phyloP scores from a whole-genome alignment of 139 green algal genomes.

The Tetratostichococcus sp. region DNA sequence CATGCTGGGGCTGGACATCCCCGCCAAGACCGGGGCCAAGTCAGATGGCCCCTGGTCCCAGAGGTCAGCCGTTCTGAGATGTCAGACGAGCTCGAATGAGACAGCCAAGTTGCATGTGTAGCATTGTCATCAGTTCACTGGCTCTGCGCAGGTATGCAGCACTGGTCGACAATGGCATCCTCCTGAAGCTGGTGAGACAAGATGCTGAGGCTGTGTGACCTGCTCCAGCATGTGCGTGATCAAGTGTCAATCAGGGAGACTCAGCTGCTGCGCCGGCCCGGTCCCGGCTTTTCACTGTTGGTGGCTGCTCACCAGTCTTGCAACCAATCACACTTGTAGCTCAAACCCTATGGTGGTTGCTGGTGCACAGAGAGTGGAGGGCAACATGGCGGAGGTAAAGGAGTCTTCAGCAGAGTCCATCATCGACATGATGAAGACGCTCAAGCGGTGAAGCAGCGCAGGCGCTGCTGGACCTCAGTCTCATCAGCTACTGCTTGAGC shows the following conservation, averaged over 20 bases:
- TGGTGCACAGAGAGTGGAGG: slow-evolving; percentile 21
- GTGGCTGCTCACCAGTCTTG: no score
- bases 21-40: background rate
- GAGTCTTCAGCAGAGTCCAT: slow-evolving; percentile 22
- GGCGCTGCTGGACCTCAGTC: no score
- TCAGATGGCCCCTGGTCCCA: slow-evolving; percentile 1
- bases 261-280: no score
- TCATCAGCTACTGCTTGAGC: no score
- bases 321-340: no score
- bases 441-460: slow-evolving; percentile 8
- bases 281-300: no score
- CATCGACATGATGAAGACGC: slow-evolving; percentile 13
- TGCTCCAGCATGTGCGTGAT: background rate
- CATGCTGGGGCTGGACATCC: slow-evolving; percentile 36
- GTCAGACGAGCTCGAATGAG: no score
- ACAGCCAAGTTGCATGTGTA: no score
- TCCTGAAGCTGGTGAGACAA: slow-evolving; percentile 38
- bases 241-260: no score
- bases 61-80: background rate
- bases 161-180: slow-evolving; percentile 32
- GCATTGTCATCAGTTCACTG: no score
- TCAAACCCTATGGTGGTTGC: background rate
- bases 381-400: slow-evolving; percentile 14
- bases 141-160: slow-evolving; percentile 25
- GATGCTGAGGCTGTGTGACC: background rate